Evolutionary conservation across 495 filamentous ascomycete species (phyloP), one percentile per base, ranked within the genome.

Genomic region (Monascus purpureus): DNA sequence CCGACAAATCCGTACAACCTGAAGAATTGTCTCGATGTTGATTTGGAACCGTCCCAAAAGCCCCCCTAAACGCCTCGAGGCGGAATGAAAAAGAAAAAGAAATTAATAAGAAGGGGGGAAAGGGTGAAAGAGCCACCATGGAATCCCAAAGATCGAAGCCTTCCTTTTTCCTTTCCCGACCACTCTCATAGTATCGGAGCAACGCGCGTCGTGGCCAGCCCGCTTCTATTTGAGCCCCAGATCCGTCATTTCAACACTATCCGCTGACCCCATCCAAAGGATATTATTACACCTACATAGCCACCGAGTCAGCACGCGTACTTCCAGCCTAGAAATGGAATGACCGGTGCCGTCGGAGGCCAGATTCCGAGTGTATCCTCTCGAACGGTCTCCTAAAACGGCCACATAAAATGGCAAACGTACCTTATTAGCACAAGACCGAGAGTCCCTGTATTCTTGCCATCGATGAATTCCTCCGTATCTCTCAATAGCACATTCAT

Each of bases 401-500:
- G n/a, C n/a, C n/a, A n/a, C n/a, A n/a, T n/a, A n/a, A n/a, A n/a
- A n/a, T n/a, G n/a, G n/a, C n/a, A 18, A 37, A 57, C 61, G 36
- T 52, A 93, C 84, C 90, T 68, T 42, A 97, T 96, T 43, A 97
- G 52, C 30, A 96, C 90, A 54, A 93, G 75, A 13, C 90, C 90
- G 49, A 97, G 57, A 38, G 64, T 66, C 29, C 82, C 86, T 18
- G 80, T 82, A 47, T 70, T 77, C 70, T 90, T 84, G 33, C 80
- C 82, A 57, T 90, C 77, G 41, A 94, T 78, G 60, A 72, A 93
- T 50, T 96, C 92, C 61, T 92, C 82, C 29, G 90, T 84, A 45
- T 77, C 73, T 45, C 70, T 70, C 32, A 97, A 70, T 58, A 95
- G 82, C 39, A 97, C 75, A 63, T 97, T 97, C 87, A 97, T 94